Evolutionary conservation across 140 eudicot species (phyloP), one percentile per base, ranked within the genome.

Genomic region (Bidens hawaiensis): DNA sequence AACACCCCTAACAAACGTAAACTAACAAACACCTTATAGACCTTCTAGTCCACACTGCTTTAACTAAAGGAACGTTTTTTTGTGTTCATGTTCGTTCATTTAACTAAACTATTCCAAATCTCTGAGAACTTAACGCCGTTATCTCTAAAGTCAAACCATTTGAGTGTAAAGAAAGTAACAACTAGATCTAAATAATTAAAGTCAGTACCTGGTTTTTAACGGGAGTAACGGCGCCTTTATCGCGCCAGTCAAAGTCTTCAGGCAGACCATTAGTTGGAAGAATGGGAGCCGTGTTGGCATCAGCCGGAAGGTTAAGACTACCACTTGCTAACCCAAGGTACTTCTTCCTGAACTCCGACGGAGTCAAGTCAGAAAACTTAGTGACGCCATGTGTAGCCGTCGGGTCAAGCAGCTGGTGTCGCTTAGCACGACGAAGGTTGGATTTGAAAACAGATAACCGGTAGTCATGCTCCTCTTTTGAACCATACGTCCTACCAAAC

Each of bases 301-400:
- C 95, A 5, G 82, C 24, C 13, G 95, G 95, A 28, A 86, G 68
- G 78, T 70, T 79, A 3, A 82, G 76, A 19, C 36, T 59, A n/a
- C n/a, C n/a, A 3, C 10, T 55, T 54, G 62, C 73, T 69, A 91
- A 76, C 6, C 98, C 98, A 0, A 87, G 73, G 63, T 61, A 82
- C 17, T 15, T 84, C 83, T 52, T 66, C 14, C 76, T 75, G 59
- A 91, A 91, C 86, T 91, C 98, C 51, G 70, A 45, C 48, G 97
- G 88, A 12, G 96, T 87, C 48, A 90, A 56, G 62, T 90, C 97
- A 31, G 97, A 90, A 70, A 87, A 91, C 68, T 91, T 78, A 0
- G 98, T 91, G 22, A 91, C 88, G 4, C 98, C 98, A 61, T 87
- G 98, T 15, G 48, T 75, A 4, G 98, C 98, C 1, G 98, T 73